A percentile compares a stretch with the other conserved stretches of the same genome.
Evolutionary conservation across 371 early-diverging fungal genomes (phyloP).

Genomic region (Saksenaea vasiformis): DNA sequence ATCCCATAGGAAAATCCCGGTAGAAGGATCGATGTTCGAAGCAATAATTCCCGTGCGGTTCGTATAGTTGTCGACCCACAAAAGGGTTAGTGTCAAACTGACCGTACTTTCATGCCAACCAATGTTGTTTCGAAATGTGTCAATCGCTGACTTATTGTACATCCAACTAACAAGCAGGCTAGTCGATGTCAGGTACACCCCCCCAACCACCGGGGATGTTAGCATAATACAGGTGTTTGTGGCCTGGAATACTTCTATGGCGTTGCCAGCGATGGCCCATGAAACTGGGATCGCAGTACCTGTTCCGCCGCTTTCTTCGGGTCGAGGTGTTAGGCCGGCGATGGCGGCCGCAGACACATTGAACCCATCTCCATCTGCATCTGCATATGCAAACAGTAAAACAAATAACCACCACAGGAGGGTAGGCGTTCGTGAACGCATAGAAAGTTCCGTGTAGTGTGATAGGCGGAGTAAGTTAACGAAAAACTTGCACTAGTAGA

Average conservation of each 20-base stretch:
- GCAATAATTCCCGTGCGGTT: constrained; percentile 9
- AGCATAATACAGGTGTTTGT: constrained; percentile 10
- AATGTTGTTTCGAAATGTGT: neutral
- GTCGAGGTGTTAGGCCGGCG: neutral
- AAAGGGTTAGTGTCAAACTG: neutral
- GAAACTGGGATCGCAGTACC: constrained; percentile 5
- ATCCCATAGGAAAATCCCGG: constrained; percentile 13
- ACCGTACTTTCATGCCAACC: neutral
- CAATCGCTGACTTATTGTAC: neutral
- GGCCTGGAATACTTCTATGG: neutral
- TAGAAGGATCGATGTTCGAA: constrained; percentile 8
- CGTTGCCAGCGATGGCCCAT: constrained; percentile 7
- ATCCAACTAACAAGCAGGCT: constrained; percentile 13
- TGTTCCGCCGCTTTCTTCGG: neutral
- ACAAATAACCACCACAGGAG: neutral
- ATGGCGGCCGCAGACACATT: neutral
- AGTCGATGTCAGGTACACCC: constrained; percentile 10
- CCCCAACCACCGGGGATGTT: constrained; percentile 15
- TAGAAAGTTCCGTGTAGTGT: neutral
- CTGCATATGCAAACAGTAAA: neutral
- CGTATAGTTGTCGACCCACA: constrained; percentile 9
- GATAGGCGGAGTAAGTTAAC: neutral
- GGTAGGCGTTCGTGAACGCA: neutral
- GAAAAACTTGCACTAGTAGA: neutral
- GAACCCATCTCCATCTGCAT: neutral